Conservation (phyloP, 2,329 filamentous ascomycete species). For the Remersonia thermophila region DNA sequence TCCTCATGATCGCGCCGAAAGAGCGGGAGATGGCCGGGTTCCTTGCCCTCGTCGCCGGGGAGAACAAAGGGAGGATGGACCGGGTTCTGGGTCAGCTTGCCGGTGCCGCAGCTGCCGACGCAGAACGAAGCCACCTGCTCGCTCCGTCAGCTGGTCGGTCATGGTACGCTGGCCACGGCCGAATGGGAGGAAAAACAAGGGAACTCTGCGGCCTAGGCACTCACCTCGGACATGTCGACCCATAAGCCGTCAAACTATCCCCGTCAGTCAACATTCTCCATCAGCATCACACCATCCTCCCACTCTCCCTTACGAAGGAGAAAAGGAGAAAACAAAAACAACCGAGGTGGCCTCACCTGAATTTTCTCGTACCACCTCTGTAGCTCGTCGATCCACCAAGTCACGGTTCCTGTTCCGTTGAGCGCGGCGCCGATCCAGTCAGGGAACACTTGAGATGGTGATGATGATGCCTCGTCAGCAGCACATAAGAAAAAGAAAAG, state of each 20-base stretch:
- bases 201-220: too few relatives aligned
- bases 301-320: too few relatives aligned
- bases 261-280: slow-evolving; percentile 21
- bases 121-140: slow-evolving; percentile 45
- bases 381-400: slow-evolving; percentile 54
- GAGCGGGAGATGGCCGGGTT: too few relatives aligned
- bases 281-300: slow-evolving; percentile 26
- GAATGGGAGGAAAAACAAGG: too few relatives aligned
- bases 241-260: slow-evolving; percentile 38
- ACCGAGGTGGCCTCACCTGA: too few relatives aligned
- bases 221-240: slow-evolving; percentile 48
- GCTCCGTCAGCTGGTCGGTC: too few relatives aligned
- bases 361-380: slow-evolving; percentile 16
- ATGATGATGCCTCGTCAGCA: too few relatives aligned
- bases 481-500: not conserved
- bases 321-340: too few relatives aligned
- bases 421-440: slow-evolving; percentile 55
- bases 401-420: slow-evolving; percentile 49
- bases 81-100: slow-evolving; percentile 53
- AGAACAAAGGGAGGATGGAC: slow-evolving; percentile 54
- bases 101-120: slow-evolving; percentile 57
- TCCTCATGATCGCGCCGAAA: too few relatives aligned
- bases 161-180: too few relatives aligned
- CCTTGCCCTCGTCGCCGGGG: slow-evolving; percentile 42
- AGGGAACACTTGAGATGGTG: slow-evolving; percentile 39